Conservation (phyloP, 805 yeast species). For the Saccharomycopsis javanensis region DNA sequence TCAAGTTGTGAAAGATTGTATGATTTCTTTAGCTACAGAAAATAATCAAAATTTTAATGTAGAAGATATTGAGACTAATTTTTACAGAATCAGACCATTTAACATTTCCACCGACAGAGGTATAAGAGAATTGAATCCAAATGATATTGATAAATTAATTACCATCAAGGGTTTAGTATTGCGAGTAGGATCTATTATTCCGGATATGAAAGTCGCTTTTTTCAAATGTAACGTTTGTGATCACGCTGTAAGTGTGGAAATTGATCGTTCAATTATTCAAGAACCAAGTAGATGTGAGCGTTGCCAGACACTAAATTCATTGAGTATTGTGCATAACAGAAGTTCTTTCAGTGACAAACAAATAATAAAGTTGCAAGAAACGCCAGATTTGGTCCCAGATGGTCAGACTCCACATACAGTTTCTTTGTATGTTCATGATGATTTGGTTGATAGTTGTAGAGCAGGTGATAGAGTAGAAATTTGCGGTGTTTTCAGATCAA, state of each 20-base stretch:
- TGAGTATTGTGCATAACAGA: slow-evolving; percentile 86
- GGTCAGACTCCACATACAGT: slow-evolving; percentile 98
- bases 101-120: slow-evolving; percentile 67
- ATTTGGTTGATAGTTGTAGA: slow-evolving; percentile 84
- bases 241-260: slow-evolving; percentile 83
- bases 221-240: slow-evolving; percentile 93
- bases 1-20: slow-evolving; percentile 83
- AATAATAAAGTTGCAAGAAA: slow-evolving; percentile 87
- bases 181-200: slow-evolving; percentile 83
- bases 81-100: slow-evolving; percentile 84
- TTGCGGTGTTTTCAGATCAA: slow-evolving; percentile 88
- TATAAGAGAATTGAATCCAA: slow-evolving; percentile 88
- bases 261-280: slow-evolving; percentile 87
- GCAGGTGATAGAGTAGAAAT: slow-evolving; percentile 97
- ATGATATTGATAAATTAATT: slow-evolving; percentile 88
- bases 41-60: slow-evolving; percentile 39
- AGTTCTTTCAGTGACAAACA: slow-evolving; percentile 93
- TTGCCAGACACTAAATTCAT: slow-evolving; percentile 75
- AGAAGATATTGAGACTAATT: slow-evolving; percentile 64
- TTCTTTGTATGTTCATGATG: slow-evolving; percentile 89
- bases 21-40: slow-evolving; percentile 64
- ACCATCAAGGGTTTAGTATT: slow-evolving; percentile 84
- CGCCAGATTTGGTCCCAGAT: slow-evolving; percentile 93
- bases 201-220: slow-evolving; percentile 96
- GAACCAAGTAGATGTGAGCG: slow-evolving; percentile 95